A percentile compares a stretch with the other conserved stretches of the same genome.
phyloP scores from a whole-genome alignment of 1,284 basidiomycete genomes.

The Rugosomyces carneus region DNA sequence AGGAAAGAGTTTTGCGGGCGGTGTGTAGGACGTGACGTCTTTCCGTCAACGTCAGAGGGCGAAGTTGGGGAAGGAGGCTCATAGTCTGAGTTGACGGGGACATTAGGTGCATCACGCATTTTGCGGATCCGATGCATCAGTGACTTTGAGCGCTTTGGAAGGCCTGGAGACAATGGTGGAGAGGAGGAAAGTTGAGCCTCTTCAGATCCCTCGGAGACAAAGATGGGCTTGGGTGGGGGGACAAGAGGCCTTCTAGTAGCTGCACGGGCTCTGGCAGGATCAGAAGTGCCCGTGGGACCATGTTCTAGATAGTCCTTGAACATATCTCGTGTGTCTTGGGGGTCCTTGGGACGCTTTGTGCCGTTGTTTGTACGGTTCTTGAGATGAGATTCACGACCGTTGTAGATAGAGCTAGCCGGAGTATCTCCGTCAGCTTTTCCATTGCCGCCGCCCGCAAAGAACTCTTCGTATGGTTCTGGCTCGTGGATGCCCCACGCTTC shows the following conservation, averaged over 20 bases:
- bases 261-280: constrained; percentile 24
- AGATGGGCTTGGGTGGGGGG: constrained; percentile 78
- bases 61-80: constrained; percentile 45
- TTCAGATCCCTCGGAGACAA: constrained; percentile 46
- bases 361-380: constrained; percentile 21
- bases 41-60: constrained; percentile 29
- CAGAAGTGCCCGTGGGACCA: constrained; percentile 18
- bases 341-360: constrained; percentile 33
- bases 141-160: constrained; percentile 68
- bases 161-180: constrained; percentile 34
- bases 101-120: constrained; percentile 77
- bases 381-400: constrained; percentile 41
- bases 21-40: constrained; percentile 49
- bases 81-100: constrained; percentile 54
- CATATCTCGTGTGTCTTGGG: constrained; percentile 39
- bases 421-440: constrained; percentile 53
- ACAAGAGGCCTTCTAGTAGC: constrained; percentile 41
- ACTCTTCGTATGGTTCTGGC: constrained; percentile 82
- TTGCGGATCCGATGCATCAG: constrained; percentile 80
- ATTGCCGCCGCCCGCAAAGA: constrained; percentile 64
- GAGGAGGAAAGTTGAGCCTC: constrained; percentile 29
- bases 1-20: constrained; percentile 66
- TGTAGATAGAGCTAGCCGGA: constrained; percentile 58
- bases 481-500: constrained; percentile 87
- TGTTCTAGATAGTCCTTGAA: constrained; percentile 40